Conservation (phyloP, 179 eudicot species). For the Pouteria campechiana region DNA sequence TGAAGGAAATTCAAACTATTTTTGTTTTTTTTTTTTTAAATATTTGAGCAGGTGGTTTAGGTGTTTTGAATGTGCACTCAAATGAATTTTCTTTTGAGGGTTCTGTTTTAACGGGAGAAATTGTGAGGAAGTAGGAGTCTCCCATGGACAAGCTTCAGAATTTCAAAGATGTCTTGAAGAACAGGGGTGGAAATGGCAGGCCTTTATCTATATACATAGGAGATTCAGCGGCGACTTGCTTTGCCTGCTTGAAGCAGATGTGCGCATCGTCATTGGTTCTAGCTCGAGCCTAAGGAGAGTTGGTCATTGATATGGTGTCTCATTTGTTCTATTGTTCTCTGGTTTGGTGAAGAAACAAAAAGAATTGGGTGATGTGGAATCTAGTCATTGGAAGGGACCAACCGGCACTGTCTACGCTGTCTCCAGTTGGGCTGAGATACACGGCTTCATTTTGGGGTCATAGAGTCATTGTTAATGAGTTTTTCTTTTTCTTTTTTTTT, state of each 20-base stretch:
- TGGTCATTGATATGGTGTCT: slow-evolving; percentile 67
- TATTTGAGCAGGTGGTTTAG: slow-evolving; percentile 55
- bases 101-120: slow-evolving; percentile 71
- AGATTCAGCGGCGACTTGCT: slow-evolving; percentile 88
- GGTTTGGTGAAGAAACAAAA: slow-evolving; percentile 64
- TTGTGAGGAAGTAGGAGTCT: slow-evolving; percentile 52
- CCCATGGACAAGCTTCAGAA: slow-evolving; percentile 71
- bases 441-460: slow-evolving; percentile 63
- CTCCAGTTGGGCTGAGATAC: slow-evolving; percentile 81
- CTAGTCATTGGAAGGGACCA: slow-evolving; percentile 44
- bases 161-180: slow-evolving; percentile 38
- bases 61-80: slow-evolving; percentile 51
- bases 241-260: slow-evolving; percentile 78
- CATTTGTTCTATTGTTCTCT: slow-evolving; percentile 55
- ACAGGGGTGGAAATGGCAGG: slow-evolving; percentile 15
- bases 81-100: slow-evolving; percentile 63
- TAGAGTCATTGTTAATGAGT: too few species aligned
- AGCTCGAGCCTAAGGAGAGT: slow-evolving; percentile 65
- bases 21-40: too few species aligned
- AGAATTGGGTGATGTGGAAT: slow-evolving; percentile 24
- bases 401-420: slow-evolving; percentile 69
- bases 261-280: slow-evolving; percentile 73
- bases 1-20: too few species aligned
- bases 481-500: too few species aligned
- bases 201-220: slow-evolving; percentile 63